phyloP scores from a whole-genome alignment of 306 rosid species.

The Vigna unguiculata region DNA sequence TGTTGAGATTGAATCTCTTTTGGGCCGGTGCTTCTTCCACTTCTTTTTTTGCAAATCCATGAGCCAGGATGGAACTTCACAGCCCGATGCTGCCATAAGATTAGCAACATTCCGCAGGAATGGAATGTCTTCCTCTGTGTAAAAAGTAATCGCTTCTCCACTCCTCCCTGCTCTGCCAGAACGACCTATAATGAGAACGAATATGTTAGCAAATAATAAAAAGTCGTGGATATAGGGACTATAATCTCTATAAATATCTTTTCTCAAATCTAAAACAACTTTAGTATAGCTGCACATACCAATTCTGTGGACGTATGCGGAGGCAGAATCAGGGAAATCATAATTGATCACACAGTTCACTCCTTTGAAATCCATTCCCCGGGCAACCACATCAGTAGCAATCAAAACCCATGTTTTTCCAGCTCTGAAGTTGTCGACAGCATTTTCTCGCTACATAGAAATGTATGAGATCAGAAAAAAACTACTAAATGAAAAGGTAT shows the following conservation, averaged over 20 bases:
- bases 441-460: constrained; percentile 81
- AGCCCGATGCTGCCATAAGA: constrained; percentile 83
- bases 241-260: constrained; percentile 19
- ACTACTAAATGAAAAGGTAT: constrained; percentile 11
- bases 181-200: constrained; percentile 70
- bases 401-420: constrained; percentile 97
- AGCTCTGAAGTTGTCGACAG: constrained; percentile 88
- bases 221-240: background rate
- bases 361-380: constrained; percentile 98
- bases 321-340: constrained; percentile 93
- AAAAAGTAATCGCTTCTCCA: constrained; percentile 91
- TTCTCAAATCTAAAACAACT: constrained; percentile 26
- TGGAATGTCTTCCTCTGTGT: constrained; percentile 84
- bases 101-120: constrained; percentile 83
- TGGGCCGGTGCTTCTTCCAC: constrained; percentile 93
- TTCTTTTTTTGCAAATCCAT: constrained; percentile 71
- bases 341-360: constrained; percentile 89
- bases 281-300: constrained; percentile 58
- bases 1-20: constrained; percentile 77
- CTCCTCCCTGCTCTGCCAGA: constrained; percentile 96
- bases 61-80: constrained; percentile 88
- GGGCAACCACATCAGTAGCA: constrained; percentile 96
- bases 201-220: constrained; percentile 23
- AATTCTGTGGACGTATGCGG: constrained; percentile 90
- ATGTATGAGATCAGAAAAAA: constrained; percentile 36